phyloP scores from a whole-genome alignment of 2,329 filamentous ascomycete genomes.

The Calcarisporium arbuscula region DNA sequence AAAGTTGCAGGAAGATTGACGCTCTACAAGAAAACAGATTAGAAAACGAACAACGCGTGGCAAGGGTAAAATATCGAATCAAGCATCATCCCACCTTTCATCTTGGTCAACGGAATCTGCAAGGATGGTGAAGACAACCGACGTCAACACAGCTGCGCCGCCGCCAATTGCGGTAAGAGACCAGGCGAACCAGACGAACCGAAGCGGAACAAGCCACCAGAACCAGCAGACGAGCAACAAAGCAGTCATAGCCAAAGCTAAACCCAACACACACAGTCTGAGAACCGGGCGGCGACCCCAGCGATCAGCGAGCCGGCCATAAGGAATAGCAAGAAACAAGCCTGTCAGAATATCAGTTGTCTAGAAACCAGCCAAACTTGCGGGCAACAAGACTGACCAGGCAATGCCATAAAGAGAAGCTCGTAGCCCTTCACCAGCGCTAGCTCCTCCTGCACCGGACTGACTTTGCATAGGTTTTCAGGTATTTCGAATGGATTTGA shows the following conservation, averaged over 20 bases:
- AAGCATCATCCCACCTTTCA: constrained; percentile 2
- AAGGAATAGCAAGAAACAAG: constrained; percentile 4
- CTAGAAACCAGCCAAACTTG: not conserved
- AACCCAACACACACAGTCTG: constrained; percentile 1
- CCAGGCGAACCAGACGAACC: constrained; percentile 3
- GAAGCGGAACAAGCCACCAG: constrained; percentile 4
- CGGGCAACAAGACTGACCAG: not conserved
- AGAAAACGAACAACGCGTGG: not conserved
- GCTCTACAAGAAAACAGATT: not conserved
- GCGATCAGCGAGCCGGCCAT: constrained; percentile 2
- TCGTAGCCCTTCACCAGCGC: constrained; percentile 1
- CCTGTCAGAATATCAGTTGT: constrained; percentile 1
- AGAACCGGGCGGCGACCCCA: constrained; percentile 2
- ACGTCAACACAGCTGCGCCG: constrained; percentile 1
- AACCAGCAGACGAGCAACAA: constrained; percentile 4
- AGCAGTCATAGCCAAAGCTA: not conserved
- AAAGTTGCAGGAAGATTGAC: not conserved
- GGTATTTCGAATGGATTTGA: not conserved
- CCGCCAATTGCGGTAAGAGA: constrained; percentile 2
- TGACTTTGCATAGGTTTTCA: constrained; percentile 1
- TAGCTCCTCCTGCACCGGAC: constrained; percentile 2
- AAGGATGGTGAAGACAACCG: constrained; percentile 4
- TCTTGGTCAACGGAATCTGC: not conserved
- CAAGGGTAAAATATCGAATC: too few species aligned
- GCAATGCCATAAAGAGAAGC: constrained; percentile 2